Evolutionary conservation across 345 rosid genomes (phyloP).

Genomic region (Dipteronia dyeriana): DNA sequence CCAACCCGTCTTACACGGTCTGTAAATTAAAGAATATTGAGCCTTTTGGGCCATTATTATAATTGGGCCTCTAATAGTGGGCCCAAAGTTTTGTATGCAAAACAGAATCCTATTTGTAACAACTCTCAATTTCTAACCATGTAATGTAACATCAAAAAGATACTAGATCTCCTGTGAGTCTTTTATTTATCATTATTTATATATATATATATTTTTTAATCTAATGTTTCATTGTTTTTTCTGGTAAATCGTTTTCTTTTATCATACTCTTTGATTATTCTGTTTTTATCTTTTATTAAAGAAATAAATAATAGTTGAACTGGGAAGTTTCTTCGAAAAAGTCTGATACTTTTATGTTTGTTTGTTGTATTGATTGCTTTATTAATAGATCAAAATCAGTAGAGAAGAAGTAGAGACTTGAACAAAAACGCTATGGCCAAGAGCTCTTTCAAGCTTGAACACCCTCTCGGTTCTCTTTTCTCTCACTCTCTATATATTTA

Average conservation of each 20-base stretch:
- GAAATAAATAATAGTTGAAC: no score
- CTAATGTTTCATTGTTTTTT: not conserved
- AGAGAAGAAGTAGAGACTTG: not conserved
- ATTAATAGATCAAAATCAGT: not conserved
- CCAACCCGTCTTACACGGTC: not conserved
- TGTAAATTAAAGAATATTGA: not conserved
- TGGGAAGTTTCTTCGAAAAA: conserved; percentile 1
- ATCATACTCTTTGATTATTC: not conserved
- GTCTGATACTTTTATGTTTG: not conserved
- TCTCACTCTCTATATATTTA: not conserved
- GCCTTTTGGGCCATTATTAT: not conserved
- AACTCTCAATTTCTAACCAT: not conserved
- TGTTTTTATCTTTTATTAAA: not conserved
- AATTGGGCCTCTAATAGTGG: not conserved
- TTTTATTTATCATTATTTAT: not conserved
- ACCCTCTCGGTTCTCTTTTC: conserved; percentile 62
- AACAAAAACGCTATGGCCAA: conserved; percentile 50
- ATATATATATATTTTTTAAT: not conserved
- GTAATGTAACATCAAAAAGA: not conserved
- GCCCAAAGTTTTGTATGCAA: not conserved
- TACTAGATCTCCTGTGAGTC: not conserved
- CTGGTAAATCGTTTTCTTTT: conserved; percentile 2
- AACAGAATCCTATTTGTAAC: not conserved
- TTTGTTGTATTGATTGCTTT: not conserved
- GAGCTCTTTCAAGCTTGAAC: conserved; percentile 80